Base-by-base conservation (phyloP, 257 asterid genomes). In the Lavandula angustifolia region DNA sequence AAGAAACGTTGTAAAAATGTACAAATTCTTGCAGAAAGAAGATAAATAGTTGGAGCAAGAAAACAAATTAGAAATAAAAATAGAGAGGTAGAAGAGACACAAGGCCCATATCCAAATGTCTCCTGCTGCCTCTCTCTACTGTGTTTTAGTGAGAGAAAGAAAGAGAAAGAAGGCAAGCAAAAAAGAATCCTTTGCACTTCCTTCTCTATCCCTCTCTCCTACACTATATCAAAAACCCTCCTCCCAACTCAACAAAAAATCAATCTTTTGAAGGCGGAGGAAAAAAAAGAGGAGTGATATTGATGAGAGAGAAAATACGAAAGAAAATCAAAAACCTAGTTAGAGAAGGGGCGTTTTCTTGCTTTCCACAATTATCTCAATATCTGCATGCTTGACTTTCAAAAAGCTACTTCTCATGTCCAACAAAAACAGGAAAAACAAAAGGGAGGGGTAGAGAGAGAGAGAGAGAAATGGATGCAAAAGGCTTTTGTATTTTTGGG, bases 51-150 rank as follows among this genome's bases (percentile, higher is more conserved):
- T 34, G 35, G 6, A 6, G 5, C 11, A 60, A n/a, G 11, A 17
- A 0, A 27, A 5, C n/a, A 14, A 40, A 40, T 8, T 8, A 37
- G 8, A 10, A 34, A 48, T 54, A 43, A 47, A 11, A 54, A 72
- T n/a, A 77, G 89, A 86, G 95, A 87, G 96, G 91, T 31, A 82
- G 91, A 83, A 80, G 89, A 87, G 96, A 87, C 96, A 87, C 84
- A 64, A 84, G 96, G 89, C 82, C 87, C 47, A 42, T 77, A 79
- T 83, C 88, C 92, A 85, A 89, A 81, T 83, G 91, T 87, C 87
- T 81, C 85, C 77, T 78, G 62, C 82, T 86, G 75, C 95, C 91
- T 83, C 96, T 84, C 92, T 12, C 16, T 32, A 18, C 4, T 1
- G 4, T 5, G 9, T 18, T 43, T 31, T 33, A 71, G 47, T 47